Evolutionary conservation across 306 rosid genomes (phyloP), one percentile per base, ranked within the genome.

Genomic region (Prinsepia uniflora): DNA sequence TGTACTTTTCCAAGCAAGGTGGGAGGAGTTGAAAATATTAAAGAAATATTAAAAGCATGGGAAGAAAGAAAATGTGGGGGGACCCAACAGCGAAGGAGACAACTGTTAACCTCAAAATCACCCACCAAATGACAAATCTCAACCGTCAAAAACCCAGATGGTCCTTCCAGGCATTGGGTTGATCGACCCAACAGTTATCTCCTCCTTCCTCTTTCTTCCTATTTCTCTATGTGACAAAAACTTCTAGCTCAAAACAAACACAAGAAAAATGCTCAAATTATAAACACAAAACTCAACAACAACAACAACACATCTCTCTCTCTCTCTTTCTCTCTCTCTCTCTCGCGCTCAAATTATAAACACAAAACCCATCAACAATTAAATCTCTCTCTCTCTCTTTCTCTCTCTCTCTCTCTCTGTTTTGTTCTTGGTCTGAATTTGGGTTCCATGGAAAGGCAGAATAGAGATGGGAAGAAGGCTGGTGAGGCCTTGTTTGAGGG

Each of bases 401-500:
- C 57, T 60, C 53, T 22, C 48, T 30, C 52, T 53, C 42, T 47
- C 10, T 11, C 15, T 15, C 57, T 60, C 53, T 22, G 41, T 42
- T 8, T 3, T 8, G 5, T 12, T 17, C 4, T 2, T 66, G 20
- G 18, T 7, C 12, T 12, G 6, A 56, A 0, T 7, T 34, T 10
- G 36, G 1, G 30, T 73, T 52, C 48, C 43, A 89, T 91, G 97
- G 92, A 86, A 73, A 78, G 65, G 64, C 50, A 43, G 6, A 69
- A 34, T 9, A 63, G 44, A 55, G 75, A 71, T 43, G 70, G 66
- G 70, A 65, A 36, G 80, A 84, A 79, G 87, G 81, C 44, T 30
- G 86, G 81, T 79, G 86, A 80, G 76, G 88, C 81, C 63, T 81
- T 79, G 71, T 81, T 94, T 65, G 82, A 85, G 42, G 85, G 83